Evolutionary conservation across 257 asterid genomes (phyloP).

Genomic region (Solanum corneliomulleri): DNA sequence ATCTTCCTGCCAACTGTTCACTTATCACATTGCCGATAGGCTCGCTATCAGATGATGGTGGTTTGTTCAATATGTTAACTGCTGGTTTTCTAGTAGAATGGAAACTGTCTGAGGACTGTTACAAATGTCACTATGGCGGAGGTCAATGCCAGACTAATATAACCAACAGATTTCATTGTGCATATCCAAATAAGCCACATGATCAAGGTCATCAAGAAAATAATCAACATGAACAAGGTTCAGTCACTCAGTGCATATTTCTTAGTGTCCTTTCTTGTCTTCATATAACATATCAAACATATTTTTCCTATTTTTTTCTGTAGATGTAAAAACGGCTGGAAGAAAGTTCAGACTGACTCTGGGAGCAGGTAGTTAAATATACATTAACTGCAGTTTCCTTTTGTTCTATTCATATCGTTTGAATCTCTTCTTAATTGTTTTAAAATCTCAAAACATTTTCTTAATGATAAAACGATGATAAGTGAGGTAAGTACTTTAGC

Average conservation of each 20-base stretch:
- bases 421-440: background rate
- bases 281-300: background rate
- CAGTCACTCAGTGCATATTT: background rate
- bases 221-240: background rate
- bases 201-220: background rate
- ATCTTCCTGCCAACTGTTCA: background rate
- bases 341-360: background rate
- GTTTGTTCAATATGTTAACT: background rate
- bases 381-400: background rate
- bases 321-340: background rate
- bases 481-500: background rate
- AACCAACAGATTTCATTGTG: background rate
- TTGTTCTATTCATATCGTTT: background rate
- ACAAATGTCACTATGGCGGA: background rate
- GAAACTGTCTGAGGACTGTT: background rate
- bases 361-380: background rate
- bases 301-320: background rate
- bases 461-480: background rate
- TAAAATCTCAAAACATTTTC: background rate
- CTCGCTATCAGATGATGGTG: accelerated
- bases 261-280: background rate
- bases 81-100: accelerated
- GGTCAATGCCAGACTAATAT: background rate
- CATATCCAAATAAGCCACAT: background rate
- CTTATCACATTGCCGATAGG: accelerated